Conservation (phyloP, 768 basidiomycete genomes). For the Kwoniella newhampshirensis region DNA sequence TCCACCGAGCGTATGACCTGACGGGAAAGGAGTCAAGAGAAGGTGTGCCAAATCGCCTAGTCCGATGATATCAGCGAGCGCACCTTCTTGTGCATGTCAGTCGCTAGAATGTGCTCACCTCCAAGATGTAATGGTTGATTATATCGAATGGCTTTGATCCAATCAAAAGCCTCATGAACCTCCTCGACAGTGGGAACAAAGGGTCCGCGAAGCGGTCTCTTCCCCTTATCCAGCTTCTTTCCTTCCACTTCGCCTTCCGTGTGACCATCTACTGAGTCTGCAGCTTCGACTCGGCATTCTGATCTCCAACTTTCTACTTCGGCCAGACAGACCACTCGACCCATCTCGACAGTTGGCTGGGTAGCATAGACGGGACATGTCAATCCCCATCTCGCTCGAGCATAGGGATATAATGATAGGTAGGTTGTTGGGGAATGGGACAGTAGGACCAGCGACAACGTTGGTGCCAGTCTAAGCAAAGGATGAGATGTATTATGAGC, state of each 20-base stretch:
- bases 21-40: slow-evolving; percentile 79
- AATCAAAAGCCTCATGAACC: slow-evolving; percentile 89
- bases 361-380: slow-evolving; percentile 91
- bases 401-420: slow-evolving; percentile 88
- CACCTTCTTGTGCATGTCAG: background rate
- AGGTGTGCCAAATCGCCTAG: slow-evolving; percentile 44
- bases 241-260: slow-evolving; percentile 12
- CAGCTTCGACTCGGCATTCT: slow-evolving; percentile 45
- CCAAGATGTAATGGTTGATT: slow-evolving; percentile 93
- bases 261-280: slow-evolving; percentile 4
- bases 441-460: slow-evolving; percentile 83
- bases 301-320: slow-evolving; percentile 71
- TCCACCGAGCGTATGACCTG: slow-evolving; percentile 92
- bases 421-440: slow-evolving; percentile 91
- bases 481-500: too few relatives aligned
- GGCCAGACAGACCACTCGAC: slow-evolving; percentile 82
- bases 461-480: slow-evolving; percentile 67
- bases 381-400: slow-evolving; percentile 80
- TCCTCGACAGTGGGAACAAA: slow-evolving; percentile 74
- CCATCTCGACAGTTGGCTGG: slow-evolving; percentile 93
- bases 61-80: slow-evolving; percentile 6
- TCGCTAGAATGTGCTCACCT: slow-evolving; percentile 59
- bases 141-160: slow-evolving; percentile 85
- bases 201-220: slow-evolving; percentile 55
- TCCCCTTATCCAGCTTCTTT: slow-evolving; percentile 19